These are phyloP conservation scores for Fusarium sp. DNA, from an alignment of 2,329 filamentous ascomycete species.

Conservation along the genomic window DNA sequence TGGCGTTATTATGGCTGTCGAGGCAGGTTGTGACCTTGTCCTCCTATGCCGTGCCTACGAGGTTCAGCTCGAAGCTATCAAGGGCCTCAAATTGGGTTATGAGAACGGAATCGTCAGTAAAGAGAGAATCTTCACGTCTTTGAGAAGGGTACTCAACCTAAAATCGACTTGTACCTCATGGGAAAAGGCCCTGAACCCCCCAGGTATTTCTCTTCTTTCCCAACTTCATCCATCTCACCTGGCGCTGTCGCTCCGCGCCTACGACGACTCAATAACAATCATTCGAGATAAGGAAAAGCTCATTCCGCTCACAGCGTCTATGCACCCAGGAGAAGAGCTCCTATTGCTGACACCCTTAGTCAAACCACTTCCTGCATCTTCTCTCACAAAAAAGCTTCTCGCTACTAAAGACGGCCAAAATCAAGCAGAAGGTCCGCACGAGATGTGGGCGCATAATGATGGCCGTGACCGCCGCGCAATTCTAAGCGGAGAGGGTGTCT, in stretches of 20 bases:
- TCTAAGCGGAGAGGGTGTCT: constrained; percentile 94
- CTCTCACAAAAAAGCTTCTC: constrained; percentile 78
- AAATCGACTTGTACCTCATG: constrained; percentile 90
- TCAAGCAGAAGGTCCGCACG: constrained; percentile 58
- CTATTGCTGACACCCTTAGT: constrained; percentile 88
- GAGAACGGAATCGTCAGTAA: constrained; percentile 91
- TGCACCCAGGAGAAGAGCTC: constrained; percentile 89
- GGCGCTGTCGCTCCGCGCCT: constrained; percentile 83
- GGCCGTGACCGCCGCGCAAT: constrained; percentile 67
- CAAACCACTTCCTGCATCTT: constrained; percentile 91
- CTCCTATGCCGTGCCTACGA: constrained; percentile 89
- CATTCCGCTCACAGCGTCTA: constrained; percentile 82
- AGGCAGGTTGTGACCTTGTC: constrained; percentile 93
- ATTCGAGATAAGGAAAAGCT: constrained; percentile 89
- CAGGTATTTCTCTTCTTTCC: constrained; percentile 80
- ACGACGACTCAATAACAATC: constrained; percentile 92
- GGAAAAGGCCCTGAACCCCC: constrained; percentile 90
- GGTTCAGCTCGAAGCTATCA: constrained; percentile 91
- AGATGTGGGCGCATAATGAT: constrained; percentile 68
- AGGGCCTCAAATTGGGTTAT: constrained; percentile 86
- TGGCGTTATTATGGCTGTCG: constrained; percentile 96
- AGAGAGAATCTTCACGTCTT: constrained; percentile 81
- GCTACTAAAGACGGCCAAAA: constrained; percentile 61
- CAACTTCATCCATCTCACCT: constrained; percentile 86
- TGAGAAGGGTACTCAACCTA: constrained; percentile 80